These are phyloP conservation scores for Cladorrhinum samala DNA, from an alignment of 495 filamentous ascomycete species.

Conservation along the genomic window DNA sequence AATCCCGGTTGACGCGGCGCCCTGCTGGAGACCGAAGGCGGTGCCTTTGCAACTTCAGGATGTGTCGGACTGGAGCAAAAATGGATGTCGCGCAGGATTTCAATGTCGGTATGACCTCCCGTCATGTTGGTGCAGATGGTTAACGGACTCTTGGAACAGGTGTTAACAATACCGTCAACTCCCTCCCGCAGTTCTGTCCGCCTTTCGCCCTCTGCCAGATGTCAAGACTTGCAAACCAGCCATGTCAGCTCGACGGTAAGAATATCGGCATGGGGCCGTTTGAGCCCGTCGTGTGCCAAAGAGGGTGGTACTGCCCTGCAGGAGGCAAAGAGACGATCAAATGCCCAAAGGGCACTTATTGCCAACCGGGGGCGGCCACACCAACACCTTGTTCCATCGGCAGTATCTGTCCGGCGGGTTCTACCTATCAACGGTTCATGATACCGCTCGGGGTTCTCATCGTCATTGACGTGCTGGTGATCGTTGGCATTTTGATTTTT, in stretches of 20 bases:
- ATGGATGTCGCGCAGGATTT: slow-evolving; percentile 36
- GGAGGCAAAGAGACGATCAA: slow-evolving; percentile 25
- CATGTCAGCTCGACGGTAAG: slow-evolving; percentile 25
- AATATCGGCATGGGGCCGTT: slow-evolving; percentile 34
- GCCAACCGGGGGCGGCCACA: slow-evolving; percentile 35
- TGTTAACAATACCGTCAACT: slow-evolving; percentile 38
- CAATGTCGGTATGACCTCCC: slow-evolving; percentile 29
- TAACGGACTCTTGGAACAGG: slow-evolving; percentile 24
- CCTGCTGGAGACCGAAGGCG: slow-evolving; percentile 31
- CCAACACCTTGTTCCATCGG: slow-evolving; percentile 39
- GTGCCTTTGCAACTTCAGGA: slow-evolving; percentile 32
- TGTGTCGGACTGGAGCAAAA: slow-evolving; percentile 25
- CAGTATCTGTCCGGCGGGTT: slow-evolving; percentile 34
- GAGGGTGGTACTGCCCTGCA: slow-evolving; percentile 39
- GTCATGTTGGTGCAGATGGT: not conserved
- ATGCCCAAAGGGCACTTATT: slow-evolving; percentile 41
- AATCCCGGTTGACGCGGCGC: slow-evolving; percentile 21
- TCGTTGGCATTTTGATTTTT: slow-evolving; percentile 24
- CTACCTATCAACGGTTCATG: slow-evolving; percentile 28
- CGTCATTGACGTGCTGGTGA: slow-evolving; percentile 35
- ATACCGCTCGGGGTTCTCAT: slow-evolving; percentile 39
- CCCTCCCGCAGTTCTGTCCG: slow-evolving; percentile 41
- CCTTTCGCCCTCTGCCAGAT: slow-evolving; percentile 33
- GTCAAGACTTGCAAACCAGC: slow-evolving; percentile 27
- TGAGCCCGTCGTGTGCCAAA: slow-evolving; percentile 41